phyloP scores from a whole-genome alignment of 805 yeast species.

The Lachancea kluyveri region DNA sequence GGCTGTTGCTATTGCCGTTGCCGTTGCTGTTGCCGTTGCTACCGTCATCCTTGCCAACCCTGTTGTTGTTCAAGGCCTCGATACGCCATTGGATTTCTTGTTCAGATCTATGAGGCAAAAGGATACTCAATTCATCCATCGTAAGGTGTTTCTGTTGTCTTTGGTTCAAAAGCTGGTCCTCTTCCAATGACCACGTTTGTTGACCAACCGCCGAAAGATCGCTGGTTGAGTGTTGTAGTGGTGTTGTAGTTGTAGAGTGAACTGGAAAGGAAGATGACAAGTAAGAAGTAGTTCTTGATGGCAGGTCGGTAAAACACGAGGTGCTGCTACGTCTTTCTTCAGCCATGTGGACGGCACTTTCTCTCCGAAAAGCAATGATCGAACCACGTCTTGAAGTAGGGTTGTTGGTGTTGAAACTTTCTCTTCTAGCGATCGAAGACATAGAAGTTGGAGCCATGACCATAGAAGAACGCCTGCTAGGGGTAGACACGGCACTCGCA shows the following conservation, averaged over 20 bases:
- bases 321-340: constrained; percentile 5
- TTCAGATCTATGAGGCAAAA: constrained; percentile 68
- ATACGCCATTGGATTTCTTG: constrained; percentile 66
- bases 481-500: constrained; percentile 8
- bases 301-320: constrained; percentile 7
- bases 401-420: constrained; percentile 7
- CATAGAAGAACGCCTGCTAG: constrained; percentile 27
- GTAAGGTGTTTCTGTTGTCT: constrained; percentile 54
- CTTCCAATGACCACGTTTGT: constrained; percentile 47
- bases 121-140: constrained; percentile 64
- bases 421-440: constrained; percentile 11
- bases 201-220: background rate
- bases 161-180: constrained; percentile 59
- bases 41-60: background rate
- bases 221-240: constrained; percentile 3
- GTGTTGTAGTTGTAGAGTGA: background rate
- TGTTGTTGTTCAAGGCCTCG: constrained; percentile 31
- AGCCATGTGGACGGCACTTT: constrained; percentile 3
- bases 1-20: no score
- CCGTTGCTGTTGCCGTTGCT: no score
- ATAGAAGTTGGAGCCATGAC: constrained; percentile 22
- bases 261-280: constrained; percentile 1
- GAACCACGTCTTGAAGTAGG: constrained; percentile 9
- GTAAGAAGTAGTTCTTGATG: constrained; percentile 2
- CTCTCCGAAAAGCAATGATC: constrained; percentile 8